A percentile compares a stretch with the other conserved stretches of the same genome.
phyloP scores from a whole-genome alignment of 768 basidiomycete genomes.

The Lentinula aciculospora region DNA sequence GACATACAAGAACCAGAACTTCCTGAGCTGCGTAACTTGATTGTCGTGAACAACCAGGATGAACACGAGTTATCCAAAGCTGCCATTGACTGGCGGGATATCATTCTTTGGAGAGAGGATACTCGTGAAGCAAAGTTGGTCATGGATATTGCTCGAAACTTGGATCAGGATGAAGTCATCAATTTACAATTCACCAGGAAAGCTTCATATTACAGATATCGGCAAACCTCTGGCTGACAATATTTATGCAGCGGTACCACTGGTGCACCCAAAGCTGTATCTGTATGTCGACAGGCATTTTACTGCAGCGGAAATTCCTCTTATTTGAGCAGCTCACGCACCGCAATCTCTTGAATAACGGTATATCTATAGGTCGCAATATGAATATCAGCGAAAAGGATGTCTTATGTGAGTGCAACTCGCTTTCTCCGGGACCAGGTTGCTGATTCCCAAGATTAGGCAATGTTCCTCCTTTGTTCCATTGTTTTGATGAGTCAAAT shows the following conservation, averaged over 20 bases:
- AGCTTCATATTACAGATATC: neutral
- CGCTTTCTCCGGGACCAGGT: neutral
- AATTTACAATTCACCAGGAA: conserved; percentile 87
- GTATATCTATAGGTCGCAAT: conserved; percentile 57
- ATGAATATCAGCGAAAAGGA: conserved; percentile 68
- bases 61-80: conserved; percentile 41
- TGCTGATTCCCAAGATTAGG: conserved; percentile 32
- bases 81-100: conserved; percentile 66
- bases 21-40: conserved; percentile 56
- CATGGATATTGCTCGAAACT: conserved; percentile 29
- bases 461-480: conserved; percentile 81
- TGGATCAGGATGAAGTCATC: conserved; percentile 64
- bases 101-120: conserved; percentile 63
- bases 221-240: neutral
- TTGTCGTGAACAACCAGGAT: conserved; percentile 61
- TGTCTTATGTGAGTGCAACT: conserved; percentile 50
- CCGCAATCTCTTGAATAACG: conserved; percentile 75
- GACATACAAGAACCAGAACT: conserved; percentile 52
- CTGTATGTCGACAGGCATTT: conserved; percentile 36
- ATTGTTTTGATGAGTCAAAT: conserved; percentile 79
- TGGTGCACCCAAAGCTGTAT: conserved; percentile 77
- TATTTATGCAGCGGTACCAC: conserved; percentile 61
- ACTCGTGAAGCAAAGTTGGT: conserved; percentile 35
- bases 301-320: neutral
- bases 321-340: conserved; percentile 61